These are phyloP conservation scores for Chamaecyparis obtusa DNA, from an alignment of 75 land plant genomes.

Conservation along the genomic window DNA sequence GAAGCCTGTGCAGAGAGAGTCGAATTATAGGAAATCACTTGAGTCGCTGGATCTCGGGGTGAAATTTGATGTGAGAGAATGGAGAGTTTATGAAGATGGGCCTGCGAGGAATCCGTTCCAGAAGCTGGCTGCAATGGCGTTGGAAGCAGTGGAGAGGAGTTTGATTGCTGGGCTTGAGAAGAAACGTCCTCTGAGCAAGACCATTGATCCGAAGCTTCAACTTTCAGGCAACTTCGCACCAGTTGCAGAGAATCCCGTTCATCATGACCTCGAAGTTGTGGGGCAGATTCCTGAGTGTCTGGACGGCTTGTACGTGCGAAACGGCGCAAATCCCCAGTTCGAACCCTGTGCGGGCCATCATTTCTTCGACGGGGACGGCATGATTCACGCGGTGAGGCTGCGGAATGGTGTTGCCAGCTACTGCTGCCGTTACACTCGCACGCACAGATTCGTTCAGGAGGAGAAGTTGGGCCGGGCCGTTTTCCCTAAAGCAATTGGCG, in stretches of 20 bases:
- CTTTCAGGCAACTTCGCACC: constrained; percentile 76
- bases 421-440: constrained; percentile 63
- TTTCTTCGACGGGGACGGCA: constrained; percentile 62
- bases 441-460: constrained; percentile 52
- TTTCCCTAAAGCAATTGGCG: constrained; percentile 78
- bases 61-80: not conserved
- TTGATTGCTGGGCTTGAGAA: constrained; percentile 28
- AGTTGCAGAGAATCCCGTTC: constrained; percentile 55
- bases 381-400: constrained; percentile 57
- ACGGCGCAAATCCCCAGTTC: constrained; percentile 57
- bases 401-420: constrained; percentile 36
- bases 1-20: not conserved
- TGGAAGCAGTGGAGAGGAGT: constrained; percentile 35
- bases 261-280: constrained; percentile 30
- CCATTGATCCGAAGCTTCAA: constrained; percentile 62
- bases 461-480: constrained; percentile 44
- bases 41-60: not conserved
- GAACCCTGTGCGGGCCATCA: constrained; percentile 54
- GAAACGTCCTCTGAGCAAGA: constrained; percentile 27
- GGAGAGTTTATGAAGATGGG: no score
- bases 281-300: constrained; percentile 51
- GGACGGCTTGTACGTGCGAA: constrained; percentile 52
- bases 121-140: constrained; percentile 23
- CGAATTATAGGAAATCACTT: not conserved
- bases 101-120: constrained; percentile 50